Evolutionary conservation across 148 eudicot genomes (phyloP).

Genomic region (Rhododendron molle): DNA sequence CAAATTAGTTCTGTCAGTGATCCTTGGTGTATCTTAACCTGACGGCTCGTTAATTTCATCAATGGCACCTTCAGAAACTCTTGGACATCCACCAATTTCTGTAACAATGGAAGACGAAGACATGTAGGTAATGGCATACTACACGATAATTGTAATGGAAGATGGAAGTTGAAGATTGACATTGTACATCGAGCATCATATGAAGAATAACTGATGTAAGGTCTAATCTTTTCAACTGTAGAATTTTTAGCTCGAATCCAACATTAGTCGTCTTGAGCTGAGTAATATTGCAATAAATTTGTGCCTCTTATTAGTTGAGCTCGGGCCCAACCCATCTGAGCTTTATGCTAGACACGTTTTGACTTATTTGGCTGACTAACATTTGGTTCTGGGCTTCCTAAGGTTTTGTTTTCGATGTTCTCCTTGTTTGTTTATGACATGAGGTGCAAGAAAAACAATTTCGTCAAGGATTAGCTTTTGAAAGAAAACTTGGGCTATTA

Average conservation of each 20-base stretch:
- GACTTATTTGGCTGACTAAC: background rate
- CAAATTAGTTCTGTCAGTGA: constrained; percentile 58
- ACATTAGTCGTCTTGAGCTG: background rate
- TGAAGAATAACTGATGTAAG: background rate
- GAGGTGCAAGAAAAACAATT: background rate
- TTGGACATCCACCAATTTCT: constrained; percentile 72
- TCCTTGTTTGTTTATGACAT: background rate
- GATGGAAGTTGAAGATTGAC: background rate
- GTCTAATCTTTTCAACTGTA: background rate
- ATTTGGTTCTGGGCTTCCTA: background rate
- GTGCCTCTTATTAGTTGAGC: background rate
- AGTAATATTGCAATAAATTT: background rate
- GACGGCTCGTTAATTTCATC: constrained; percentile 58
- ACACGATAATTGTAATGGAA: background rate
- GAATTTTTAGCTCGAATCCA: background rate
- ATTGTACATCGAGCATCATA: background rate
- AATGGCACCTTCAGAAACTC: constrained; percentile 61
- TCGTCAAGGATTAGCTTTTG: background rate
- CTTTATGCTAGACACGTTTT: background rate
- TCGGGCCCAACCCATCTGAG: background rate
- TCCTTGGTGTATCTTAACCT: constrained; percentile 92
- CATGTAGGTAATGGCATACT: background rate
- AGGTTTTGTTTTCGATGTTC: background rate
- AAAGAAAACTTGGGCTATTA: background rate
- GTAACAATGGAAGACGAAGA: constrained; percentile 14